A percentile compares a stretch with the other conserved stretches of the same genome.
phyloP scores from a whole-genome alignment of 2,329 filamentous ascomycete genomes.

The Aaosphaeria pasadenensis region DNA sequence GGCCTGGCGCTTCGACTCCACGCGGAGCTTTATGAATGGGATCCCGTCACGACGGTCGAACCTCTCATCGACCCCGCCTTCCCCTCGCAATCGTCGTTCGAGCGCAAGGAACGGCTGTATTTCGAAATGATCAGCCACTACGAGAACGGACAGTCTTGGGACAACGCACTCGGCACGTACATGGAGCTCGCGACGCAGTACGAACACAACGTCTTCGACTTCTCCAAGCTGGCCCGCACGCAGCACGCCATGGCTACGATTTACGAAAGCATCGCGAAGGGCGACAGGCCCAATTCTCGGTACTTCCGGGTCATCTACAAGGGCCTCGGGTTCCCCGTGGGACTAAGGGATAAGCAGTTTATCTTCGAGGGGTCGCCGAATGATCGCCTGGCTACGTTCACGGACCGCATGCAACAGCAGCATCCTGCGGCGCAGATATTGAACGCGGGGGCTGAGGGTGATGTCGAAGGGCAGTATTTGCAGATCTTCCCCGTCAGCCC shows the following conservation, averaged over 20 bases:
- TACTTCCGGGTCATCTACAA: conserved; percentile 92
- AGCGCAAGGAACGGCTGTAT: conserved; percentile 87
- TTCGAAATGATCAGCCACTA: conserved; percentile 94
- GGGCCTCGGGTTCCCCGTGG: conserved; percentile 80
- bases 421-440: conserved; percentile 83
- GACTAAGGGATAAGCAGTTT: conserved; percentile 83
- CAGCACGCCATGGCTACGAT: conserved; percentile 89
- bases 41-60: conserved; percentile 64
- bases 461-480: conserved; percentile 87
- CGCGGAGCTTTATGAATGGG: conserved; percentile 91
- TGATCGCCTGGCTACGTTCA: conserved; percentile 78
- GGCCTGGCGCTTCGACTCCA: conserved; percentile 86
- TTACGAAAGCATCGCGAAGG: conserved; percentile 82
- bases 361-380: conserved; percentile 79
- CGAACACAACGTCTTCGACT: conserved; percentile 85
- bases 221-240: conserved; percentile 82
- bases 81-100: conserved; percentile 81
- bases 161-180: conserved; percentile 81
- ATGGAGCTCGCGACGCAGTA: conserved; percentile 91
- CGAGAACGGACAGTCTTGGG: conserved; percentile 93
- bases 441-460: conserved; percentile 65
- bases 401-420: conserved; percentile 87
- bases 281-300: conserved; percentile 72
- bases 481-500: conserved; percentile 77
- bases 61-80: conserved; percentile 72